Evolutionary conservation across 1,284 basidiomycete genomes (phyloP).

Genomic region (Fomitiporia mediterranea): DNA sequence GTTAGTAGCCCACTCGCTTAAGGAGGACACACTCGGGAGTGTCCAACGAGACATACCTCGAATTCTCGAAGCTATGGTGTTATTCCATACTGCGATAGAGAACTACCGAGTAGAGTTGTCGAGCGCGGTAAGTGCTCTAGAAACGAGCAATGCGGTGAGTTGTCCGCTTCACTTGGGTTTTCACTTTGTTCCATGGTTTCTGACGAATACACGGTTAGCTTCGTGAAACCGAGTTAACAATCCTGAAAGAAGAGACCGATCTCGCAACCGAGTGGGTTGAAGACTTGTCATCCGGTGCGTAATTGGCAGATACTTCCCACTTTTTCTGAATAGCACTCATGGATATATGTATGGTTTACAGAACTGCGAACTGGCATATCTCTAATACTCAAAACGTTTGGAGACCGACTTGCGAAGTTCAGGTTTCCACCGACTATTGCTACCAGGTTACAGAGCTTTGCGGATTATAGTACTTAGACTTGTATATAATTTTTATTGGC

Average conservation of each 20-base stretch:
- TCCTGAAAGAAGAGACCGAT: slow-evolving; percentile 1
- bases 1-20: slow-evolving; percentile 66
- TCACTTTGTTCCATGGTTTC: slow-evolving; percentile 21
- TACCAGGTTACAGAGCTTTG: slow-evolving; percentile 62
- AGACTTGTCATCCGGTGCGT: slow-evolving; percentile 10
- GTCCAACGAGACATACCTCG: slow-evolving; percentile 81
- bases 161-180: slow-evolving; percentile 26
- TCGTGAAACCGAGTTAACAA: neutral
- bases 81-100: slow-evolving; percentile 63
- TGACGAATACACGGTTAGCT: neutral
- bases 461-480: slow-evolving; percentile 45
- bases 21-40: slow-evolving; percentile 76
- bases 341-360: slow-evolving; percentile 28
- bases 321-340: neutral
- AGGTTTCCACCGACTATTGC: slow-evolving; percentile 67
- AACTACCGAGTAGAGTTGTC: slow-evolving; percentile 49
- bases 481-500: no score
- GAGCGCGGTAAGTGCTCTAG: slow-evolving; percentile 31
- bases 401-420: slow-evolving; percentile 69
- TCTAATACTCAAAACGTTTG: slow-evolving; percentile 68
- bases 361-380: slow-evolving; percentile 66
- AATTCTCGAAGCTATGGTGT: slow-evolving; percentile 69
- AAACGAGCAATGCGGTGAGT: slow-evolving; percentile 31
- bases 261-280: slow-evolving; percentile 14
- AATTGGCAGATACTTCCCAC: no score